Evolutionary conservation across 2,329 filamentous ascomycete genomes (phyloP), one percentile per base, ranked within the genome.

Genomic region (Aspergillus japonicus): DNA sequence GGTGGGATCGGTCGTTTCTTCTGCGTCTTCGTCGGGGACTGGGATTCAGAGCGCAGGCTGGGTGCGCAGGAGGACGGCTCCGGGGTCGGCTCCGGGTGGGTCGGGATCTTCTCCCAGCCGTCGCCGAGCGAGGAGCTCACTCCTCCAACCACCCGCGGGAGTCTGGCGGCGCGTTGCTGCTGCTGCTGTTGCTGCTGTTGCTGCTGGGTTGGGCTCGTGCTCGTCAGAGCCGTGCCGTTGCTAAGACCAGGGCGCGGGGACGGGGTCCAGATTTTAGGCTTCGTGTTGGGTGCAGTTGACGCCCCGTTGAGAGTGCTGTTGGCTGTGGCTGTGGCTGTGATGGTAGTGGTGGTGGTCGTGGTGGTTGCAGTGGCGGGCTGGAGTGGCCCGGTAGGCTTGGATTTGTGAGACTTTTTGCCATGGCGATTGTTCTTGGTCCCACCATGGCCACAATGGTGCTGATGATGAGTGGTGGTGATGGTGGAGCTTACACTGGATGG

Each of bases 1-100:
- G 26, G 26, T 1, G 23, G 61, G 44, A 31, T 49, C 26, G 48
- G 33, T 50, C 54, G 56, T 23, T 50, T 50, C 42, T 50, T 56
- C 10, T 44, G 23, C 23, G 2, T 44, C 7, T 8, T 5, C 39
- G 39, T 19, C 3, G 39, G 14, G 5, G 5, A 16, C 26, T 29
- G 26, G 5, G 26, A 8, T 7, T 29, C 26, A 10, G 26, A 29
- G 26, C 26, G 26, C 7, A 10, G 26, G 26, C 26, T 29, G 26
- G 8, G 26, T 5, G 26, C 26, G 7, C 6, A 29, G 7, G 26
- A 29, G 26, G 26, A 29, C 7, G 39, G 39, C 6, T 44, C 16
- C 14, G 39, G 16, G 1, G 5, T 16, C 5, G 39, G 39, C 39
- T 44, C 14, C 12, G 2, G 33, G 39, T 16, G 14, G 5, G 39